Evolutionary conservation across 1,139 yeast genomes (phyloP).

Genomic region (Protomyces pachydermus): DNA sequence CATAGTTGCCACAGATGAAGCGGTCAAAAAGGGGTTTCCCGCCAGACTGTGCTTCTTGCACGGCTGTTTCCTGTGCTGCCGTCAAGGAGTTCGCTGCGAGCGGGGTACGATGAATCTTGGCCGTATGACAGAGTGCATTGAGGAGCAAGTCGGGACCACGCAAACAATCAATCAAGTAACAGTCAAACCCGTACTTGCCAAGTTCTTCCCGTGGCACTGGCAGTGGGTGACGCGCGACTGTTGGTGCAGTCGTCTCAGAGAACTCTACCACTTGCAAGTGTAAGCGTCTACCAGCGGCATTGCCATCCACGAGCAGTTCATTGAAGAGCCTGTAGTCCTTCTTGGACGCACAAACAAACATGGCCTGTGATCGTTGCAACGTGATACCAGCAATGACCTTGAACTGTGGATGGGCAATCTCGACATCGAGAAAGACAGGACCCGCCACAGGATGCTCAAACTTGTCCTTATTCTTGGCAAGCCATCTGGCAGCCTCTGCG

Average conservation of each 20-base stretch:
- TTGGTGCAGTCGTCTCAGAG: slow-evolving; percentile 34
- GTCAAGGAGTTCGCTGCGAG: slow-evolving; percentile 1
- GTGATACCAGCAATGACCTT: slow-evolving; percentile 47
- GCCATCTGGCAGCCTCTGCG: slow-evolving; percentile 42
- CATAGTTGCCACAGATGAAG: slow-evolving; percentile 7
- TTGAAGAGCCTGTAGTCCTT: slow-evolving; percentile 48
- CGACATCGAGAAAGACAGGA: slow-evolving; percentile 70
- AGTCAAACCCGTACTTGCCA: slow-evolving; percentile 64
- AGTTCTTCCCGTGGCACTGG: slow-evolving; percentile 43
- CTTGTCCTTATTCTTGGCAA: slow-evolving; percentile 41
- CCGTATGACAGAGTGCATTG: slow-evolving; percentile 62
- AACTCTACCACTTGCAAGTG: slow-evolving; percentile 50
- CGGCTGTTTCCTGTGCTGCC: background rate
- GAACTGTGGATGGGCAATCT: slow-evolving; percentile 48
- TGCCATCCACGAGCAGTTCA: slow-evolving; percentile 41
- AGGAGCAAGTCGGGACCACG: slow-evolving; percentile 72
- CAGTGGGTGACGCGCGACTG: slow-evolving; percentile 35
- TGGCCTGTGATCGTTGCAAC: slow-evolving; percentile 54
- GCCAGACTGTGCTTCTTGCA: background rate
- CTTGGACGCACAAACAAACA: slow-evolving; percentile 50
- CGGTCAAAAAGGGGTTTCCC: slow-evolving; percentile 7
- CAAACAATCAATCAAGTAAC: slow-evolving; percentile 65
- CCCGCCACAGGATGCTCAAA: slow-evolving; percentile 52
- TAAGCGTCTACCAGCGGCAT: slow-evolving; percentile 35
- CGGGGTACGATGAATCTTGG: slow-evolving; percentile 37